Percentiles rank a stretch among this genome's conserved stretches.
These are phyloP conservation scores for Citropsis articulata DNA, from an alignment of 345 rosid species.

Conservation along the genomic window DNA sequence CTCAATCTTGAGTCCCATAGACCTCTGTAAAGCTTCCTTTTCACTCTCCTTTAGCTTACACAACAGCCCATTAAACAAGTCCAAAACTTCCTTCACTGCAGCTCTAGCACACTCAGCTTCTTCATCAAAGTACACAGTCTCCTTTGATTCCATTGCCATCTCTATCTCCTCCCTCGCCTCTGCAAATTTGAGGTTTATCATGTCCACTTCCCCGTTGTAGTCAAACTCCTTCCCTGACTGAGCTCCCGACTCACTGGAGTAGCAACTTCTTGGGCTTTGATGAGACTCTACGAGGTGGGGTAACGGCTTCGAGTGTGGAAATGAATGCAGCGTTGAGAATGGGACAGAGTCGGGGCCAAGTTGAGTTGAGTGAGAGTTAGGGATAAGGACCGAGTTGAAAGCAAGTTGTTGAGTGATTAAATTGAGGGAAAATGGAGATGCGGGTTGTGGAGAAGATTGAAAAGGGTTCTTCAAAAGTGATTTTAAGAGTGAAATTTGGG, in stretches of 20 bases:
- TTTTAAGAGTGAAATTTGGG: constrained; percentile 36
- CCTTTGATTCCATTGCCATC: constrained; percentile 94
- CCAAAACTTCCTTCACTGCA: constrained; percentile 68
- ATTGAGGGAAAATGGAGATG: constrained; percentile 9
- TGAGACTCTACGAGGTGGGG: not conserved
- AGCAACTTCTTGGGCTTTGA: constrained; percentile 21
- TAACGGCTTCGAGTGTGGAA: constrained; percentile 11
- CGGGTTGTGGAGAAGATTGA: constrained; percentile 25
- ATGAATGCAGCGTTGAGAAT: constrained; percentile 5
- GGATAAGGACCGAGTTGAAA: not conserved
- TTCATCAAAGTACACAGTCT: constrained; percentile 88
- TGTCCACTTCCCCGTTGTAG: constrained; percentile 68
- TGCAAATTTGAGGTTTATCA: constrained; percentile 84
- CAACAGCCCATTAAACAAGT: constrained; percentile 57
- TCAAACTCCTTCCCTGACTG: constrained; percentile 33
- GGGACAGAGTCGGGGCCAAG: constrained; percentile 14
- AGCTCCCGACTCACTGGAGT: constrained; percentile 24
- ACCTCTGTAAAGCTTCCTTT: constrained; percentile 62
- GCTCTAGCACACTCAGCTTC: constrained; percentile 88
- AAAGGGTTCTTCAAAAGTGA: constrained; percentile 24
- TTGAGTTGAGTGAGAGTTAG: not conserved
- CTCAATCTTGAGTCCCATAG: constrained; percentile 98
- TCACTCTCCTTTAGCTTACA: constrained; percentile 58
- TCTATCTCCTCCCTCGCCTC: constrained; percentile 99
- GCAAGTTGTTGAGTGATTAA: constrained; percentile 10